These are phyloP conservation scores for Sporobolomyces roseus DNA, from an alignment of 768 basidiomycete species.

Conservation along the genomic window DNA sequence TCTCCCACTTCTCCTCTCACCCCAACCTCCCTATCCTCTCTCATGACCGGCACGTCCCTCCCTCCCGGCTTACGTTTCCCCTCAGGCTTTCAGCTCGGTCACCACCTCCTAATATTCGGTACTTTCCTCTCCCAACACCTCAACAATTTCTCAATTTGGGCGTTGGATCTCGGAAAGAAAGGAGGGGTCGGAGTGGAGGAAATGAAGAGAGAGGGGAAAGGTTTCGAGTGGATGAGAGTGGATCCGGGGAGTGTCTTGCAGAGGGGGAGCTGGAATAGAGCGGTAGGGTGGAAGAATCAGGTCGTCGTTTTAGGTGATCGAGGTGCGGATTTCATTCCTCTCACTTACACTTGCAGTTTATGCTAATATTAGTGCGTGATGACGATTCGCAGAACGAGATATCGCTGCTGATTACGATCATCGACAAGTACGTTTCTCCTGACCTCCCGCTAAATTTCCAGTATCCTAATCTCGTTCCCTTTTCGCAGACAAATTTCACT, in stretches of 20 bases:
- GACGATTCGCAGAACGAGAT: conserved; percentile 55
- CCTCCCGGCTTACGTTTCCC: conserved; percentile 96
- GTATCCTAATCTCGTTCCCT: conserved; percentile 52
- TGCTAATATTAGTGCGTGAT: no score
- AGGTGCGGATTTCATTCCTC: conserved; percentile 7
- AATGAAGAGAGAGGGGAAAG: conserved; percentile 46
- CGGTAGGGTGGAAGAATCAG: conserved; percentile 80
- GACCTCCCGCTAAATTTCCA: conserved; percentile 34
- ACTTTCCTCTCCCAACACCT: conserved; percentile 91
- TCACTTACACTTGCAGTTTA: neutral
- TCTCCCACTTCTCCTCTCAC: conserved; percentile 60
- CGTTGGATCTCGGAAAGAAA: conserved; percentile 65
- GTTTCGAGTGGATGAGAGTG: conserved; percentile 79
- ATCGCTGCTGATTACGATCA: conserved; percentile 90
- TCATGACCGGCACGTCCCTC: conserved; percentile 71
- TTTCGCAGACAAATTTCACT: conserved; percentile 63
- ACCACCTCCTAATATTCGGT: conserved; percentile 86
- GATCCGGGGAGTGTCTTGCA: conserved; percentile 81
- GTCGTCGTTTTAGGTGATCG: conserved; percentile 89
- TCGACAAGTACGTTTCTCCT: conserved; percentile 68
- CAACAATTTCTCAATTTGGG: conserved; percentile 95
- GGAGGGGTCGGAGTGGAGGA: neutral
- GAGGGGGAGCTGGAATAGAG: conserved; percentile 90
- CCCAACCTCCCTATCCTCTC: conserved; percentile 70
- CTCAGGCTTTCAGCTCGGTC: conserved; percentile 84